phyloP scores from a whole-genome alignment of 805 yeast genomes.

The Metschnikowia borealis region DNA sequence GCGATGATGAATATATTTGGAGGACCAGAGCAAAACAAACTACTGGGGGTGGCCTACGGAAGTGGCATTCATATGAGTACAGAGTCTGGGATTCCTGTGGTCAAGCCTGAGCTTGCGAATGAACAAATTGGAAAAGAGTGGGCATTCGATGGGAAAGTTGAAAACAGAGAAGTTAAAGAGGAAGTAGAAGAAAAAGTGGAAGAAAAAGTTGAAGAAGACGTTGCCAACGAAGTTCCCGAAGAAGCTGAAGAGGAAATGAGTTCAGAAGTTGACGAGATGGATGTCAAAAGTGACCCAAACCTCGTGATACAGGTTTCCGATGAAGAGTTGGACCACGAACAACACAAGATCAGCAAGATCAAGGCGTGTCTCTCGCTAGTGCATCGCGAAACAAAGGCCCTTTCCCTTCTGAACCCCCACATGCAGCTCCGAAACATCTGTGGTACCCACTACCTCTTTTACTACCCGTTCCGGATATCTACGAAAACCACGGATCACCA shows the following conservation, averaged over 20 bases:
- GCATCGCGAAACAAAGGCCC: constrained; percentile 3
- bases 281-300: too few relatives aligned
- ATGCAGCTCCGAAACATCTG: constrained; percentile 86
- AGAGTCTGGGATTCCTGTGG: too few relatives aligned
- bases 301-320: neutral
- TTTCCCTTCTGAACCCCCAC: constrained; percentile 53
- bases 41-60: too few relatives aligned
- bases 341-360: neutral
- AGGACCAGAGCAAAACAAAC: too few relatives aligned
- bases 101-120: too few relatives aligned
- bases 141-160: neutral
- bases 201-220: too few relatives aligned
- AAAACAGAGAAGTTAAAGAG: too few relatives aligned
- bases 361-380: neutral
- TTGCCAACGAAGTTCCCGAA: too few relatives aligned
- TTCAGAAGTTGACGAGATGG: neutral
- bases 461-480: constrained; percentile 54
- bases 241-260: neutral
- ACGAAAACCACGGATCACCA: neutral
- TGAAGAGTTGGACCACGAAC: neutral
- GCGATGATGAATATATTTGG: too few relatives aligned
- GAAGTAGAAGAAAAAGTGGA: too few relatives aligned
- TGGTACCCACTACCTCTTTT: constrained; percentile 80
- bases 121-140: too few relatives aligned
- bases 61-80: too few relatives aligned